Base-by-base conservation (phyloP, 148 eudicot species). In the Limonium bicolor region DNA sequence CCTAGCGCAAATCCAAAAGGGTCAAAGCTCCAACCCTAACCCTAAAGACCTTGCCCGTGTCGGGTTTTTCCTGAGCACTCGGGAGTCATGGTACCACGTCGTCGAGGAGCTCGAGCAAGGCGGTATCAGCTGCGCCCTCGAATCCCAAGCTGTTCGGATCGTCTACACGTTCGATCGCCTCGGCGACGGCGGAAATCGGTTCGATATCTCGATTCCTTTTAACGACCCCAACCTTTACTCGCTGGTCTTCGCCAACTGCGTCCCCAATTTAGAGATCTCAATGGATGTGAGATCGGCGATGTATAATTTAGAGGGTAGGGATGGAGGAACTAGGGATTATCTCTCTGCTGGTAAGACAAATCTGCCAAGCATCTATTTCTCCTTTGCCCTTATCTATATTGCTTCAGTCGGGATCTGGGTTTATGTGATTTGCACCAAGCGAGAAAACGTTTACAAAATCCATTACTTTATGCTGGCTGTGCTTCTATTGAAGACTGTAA, bases 401-500 rank as follows among this genome's bases (percentile, higher is more conserved):
- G 19, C n/a, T 0, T 24, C 76, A 7, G 40, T 56, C 0, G 46
- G 23, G 17, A 38, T 63, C 29, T 83, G 87, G 94, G 19, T 73
- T 1, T 36, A 13, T 5, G 23, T 76, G 2, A 33, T 75, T 3
- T 66, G 62, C 31, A 65, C 61, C 53, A 83, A 83, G 65, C 45
- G 68, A 1, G 23, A 48, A 41, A 72, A 83, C 1, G 87, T 61
- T 0, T 68, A 47, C 30, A 19, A 57, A 7, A 83, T 83, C 35
- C 94, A 83, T 48, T 55, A 75, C 54, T 76, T 83, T 42, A 83
- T 83, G 94, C 64, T 72, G 5, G 76, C 73, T 1, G 83, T 83
- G 16, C 62, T 78, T 18, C 16, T 70, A 0, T 20, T 83, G 44
- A 83, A 83, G 24, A 72, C 84, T 0, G 31, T 78, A 41, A 83